Evolutionary conservation across 257 asterid genomes (phyloP).

Genomic region (Salvia rosmarinus): DNA sequence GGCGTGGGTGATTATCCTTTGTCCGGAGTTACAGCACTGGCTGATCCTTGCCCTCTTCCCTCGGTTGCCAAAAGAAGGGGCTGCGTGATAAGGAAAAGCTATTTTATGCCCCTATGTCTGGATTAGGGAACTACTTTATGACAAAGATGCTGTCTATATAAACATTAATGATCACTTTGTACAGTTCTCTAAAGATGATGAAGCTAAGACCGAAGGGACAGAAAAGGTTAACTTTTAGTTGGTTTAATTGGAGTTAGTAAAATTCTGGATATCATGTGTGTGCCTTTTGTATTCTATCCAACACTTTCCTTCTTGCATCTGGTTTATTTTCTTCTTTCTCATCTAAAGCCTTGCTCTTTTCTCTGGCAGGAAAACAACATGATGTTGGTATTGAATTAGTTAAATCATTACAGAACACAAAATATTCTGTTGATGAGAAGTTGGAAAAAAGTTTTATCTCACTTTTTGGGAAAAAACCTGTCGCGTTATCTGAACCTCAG

Average conservation of each 20-base stretch:
- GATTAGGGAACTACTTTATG: conserved; percentile 96
- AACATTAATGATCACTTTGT: conserved; percentile 88
- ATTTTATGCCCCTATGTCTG: conserved; percentile 99
- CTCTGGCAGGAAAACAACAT: conserved; percentile 63
- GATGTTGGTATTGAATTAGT: conserved; percentile 92
- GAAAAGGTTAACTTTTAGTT: conserved; percentile 52
- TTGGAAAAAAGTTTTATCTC: conserved; percentile 69
- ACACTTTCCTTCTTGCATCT: background rate
- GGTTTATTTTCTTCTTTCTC: conserved; percentile 12
- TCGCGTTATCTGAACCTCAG: conserved; percentile 37
- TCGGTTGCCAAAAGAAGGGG: conserved; percentile 96
- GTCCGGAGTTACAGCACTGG: conserved; percentile 64
- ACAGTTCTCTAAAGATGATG: conserved; percentile 78
- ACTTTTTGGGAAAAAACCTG: conserved; percentile 61
- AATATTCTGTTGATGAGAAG: conserved; percentile 82
- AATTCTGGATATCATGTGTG: background rate
- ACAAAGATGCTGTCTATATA: conserved; percentile 97
- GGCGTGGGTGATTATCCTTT: conserved; percentile 92
- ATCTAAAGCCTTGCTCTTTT: conserved; percentile 21
- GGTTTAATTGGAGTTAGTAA: background rate
- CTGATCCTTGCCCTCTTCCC: conserved; percentile 98
- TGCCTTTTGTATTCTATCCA: background rate
- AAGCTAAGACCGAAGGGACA: conserved; percentile 43
- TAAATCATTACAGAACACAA: conserved; percentile 82
- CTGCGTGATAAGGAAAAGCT: conserved; percentile 94